Conservation (phyloP, 345 rosid species). For the Erucastrum elatum region DNA sequence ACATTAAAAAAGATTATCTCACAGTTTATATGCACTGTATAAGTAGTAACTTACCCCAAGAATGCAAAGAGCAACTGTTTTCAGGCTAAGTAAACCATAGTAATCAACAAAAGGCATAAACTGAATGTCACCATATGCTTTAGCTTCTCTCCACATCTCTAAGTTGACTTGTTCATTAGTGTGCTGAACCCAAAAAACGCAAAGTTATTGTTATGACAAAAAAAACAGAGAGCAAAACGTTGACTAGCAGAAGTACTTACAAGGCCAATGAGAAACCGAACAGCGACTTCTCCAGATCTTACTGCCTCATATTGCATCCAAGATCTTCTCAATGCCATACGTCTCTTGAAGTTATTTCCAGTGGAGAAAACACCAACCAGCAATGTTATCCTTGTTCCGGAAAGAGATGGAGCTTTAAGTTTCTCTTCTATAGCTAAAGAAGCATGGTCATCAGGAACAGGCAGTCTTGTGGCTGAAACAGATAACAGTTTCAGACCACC, state of each 20-base stretch:
- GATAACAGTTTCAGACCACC: constrained; percentile 66
- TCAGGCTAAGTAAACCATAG: constrained; percentile 76
- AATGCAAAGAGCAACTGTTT: constrained; percentile 80
- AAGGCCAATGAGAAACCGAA: constrained; percentile 85
- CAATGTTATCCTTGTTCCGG: constrained; percentile 53
- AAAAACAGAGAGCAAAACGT: background rate
- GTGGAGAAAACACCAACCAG: constrained; percentile 85
- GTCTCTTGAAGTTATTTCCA: constrained; percentile 84
- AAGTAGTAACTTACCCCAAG: constrained; percentile 62
- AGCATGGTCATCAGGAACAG: constrained; percentile 65
- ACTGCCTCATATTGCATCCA: constrained; percentile 88
- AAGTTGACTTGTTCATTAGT: constrained; percentile 64
- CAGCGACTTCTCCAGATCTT: constrained; percentile 74
- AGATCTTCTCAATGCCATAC: constrained; percentile 92
- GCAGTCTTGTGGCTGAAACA: constrained; percentile 71
- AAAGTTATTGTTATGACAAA: constrained; percentile 1
- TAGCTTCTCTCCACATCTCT: constrained; percentile 91
- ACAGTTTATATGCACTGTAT: constrained; percentile 3
- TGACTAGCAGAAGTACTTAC: constrained; percentile 49
- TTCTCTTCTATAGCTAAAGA: constrained; percentile 57
- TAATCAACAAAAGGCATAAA: constrained; percentile 93
- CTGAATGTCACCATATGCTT: constrained; percentile 78
- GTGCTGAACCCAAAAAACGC: constrained; percentile 51
- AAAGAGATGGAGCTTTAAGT: constrained; percentile 65
- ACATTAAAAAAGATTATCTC: background rate